phyloP scores from a whole-genome alignment of 257 asterid species.

The Paraleonurus japonicus region DNA sequence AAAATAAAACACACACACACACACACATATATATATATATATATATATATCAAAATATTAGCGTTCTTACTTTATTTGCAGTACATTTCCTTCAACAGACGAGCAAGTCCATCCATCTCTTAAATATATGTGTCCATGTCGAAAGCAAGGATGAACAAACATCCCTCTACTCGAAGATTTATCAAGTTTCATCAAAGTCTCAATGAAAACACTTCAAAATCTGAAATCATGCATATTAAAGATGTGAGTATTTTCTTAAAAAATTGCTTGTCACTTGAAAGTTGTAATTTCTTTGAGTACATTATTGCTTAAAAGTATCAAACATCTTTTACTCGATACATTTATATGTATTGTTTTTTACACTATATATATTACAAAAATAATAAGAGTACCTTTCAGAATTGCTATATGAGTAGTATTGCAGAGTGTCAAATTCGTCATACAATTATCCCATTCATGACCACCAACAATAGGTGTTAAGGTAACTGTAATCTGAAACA shows the following conservation, averaged over 20 bases:
- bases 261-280: neutral
- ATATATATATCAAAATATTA: too few relatives aligned
- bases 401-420: slow-evolving; percentile 14
- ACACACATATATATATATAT: neutral
- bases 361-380: neutral
- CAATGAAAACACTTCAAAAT: slow-evolving; percentile 16
- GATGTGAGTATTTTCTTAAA: neutral
- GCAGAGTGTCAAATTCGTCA: slow-evolving; percentile 13
- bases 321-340: too few relatives aligned
- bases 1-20: too few relatives aligned
- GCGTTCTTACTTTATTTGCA: slow-evolving; percentile 15
- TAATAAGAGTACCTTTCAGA: slow-evolving; percentile 23
- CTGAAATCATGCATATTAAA: slow-evolving; percentile 14
- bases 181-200: neutral
- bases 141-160: slow-evolving; percentile 27
- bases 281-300: neutral
- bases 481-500: neutral
- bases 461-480: neutral
- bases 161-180: slow-evolving; percentile 1
- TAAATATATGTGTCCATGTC: slow-evolving; percentile 18
- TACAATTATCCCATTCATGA: slow-evolving; percentile 12
- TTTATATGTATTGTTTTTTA: neutral
- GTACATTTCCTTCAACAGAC: neutral
- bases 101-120: neutral
- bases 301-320: neutral